Conservation (phyloP, 345 rosid genomes). For the Adansonia digitata region DNA sequence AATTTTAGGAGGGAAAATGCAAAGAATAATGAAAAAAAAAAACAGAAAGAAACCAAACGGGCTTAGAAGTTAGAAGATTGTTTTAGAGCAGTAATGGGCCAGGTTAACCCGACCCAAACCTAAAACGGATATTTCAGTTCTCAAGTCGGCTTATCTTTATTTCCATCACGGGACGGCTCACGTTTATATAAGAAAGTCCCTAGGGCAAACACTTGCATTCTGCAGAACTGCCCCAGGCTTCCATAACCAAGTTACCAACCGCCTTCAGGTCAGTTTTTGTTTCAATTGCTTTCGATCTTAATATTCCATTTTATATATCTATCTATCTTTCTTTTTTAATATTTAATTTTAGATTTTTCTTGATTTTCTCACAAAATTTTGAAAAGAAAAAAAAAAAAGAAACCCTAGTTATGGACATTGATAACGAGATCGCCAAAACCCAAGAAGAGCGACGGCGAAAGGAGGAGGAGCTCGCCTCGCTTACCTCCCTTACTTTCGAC, state of each 20-base stretch:
- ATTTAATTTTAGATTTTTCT: neutral
- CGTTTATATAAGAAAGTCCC: too few species aligned
- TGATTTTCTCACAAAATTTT: neutral
- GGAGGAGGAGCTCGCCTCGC: slow-evolving; percentile 78
- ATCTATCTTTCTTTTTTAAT: too few species aligned
- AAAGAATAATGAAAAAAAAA: too few species aligned
- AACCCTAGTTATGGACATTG: slow-evolving; percentile 30
- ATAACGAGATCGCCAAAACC: slow-evolving; percentile 72
- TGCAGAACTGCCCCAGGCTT: too few species aligned
- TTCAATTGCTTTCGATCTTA: neutral
- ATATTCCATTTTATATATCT: neutral
- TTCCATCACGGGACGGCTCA: neutral
- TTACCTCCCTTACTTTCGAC: slow-evolving; percentile 63
- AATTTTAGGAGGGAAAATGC: too few species aligned
- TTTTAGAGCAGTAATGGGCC: neutral
- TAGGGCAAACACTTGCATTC: too few species aligned
- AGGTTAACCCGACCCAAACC: neutral
- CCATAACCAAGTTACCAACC: neutral
- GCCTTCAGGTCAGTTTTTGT: neutral
- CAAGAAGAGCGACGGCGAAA: slow-evolving; percentile 71
- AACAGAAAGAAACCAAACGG: too few species aligned
- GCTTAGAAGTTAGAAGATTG: neutral
- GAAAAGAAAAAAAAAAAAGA: neutral
- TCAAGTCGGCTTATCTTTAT: neutral
- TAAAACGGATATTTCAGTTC: neutral